These are phyloP conservation scores for Ustilago loliicola DNA, from an alignment of 1,284 basidiomycete genomes.

Conservation along the genomic window DNA sequence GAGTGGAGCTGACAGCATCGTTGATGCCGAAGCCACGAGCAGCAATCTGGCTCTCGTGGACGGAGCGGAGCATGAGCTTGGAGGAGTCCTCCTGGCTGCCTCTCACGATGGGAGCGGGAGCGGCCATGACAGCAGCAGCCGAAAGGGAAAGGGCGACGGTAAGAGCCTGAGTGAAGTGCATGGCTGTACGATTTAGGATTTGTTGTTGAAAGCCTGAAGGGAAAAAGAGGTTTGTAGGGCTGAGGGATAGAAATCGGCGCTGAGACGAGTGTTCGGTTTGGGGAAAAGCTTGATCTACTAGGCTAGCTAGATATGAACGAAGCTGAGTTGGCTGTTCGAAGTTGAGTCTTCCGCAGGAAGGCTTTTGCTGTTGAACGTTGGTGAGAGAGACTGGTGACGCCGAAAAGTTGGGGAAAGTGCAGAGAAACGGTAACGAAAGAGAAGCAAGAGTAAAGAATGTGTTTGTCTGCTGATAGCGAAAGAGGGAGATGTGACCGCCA, in stretches of 20 bases:
- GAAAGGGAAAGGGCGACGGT: constrained; percentile 53
- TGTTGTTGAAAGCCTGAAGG: background rate
- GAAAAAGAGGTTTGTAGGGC: constrained; percentile 8
- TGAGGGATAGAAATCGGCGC: background rate
- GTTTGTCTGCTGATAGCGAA: constrained; percentile 21
- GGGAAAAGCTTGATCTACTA: constrained; percentile 27
- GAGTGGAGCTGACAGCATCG: constrained; percentile 30
- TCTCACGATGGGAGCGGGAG: constrained; percentile 28
- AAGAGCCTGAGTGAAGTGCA: constrained; percentile 57
- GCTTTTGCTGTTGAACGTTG: constrained; percentile 9
- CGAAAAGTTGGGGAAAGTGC: constrained; percentile 6
- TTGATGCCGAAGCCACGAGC: constrained; percentile 24
- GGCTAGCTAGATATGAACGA: constrained; percentile 37
- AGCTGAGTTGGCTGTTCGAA: constrained; percentile 15
- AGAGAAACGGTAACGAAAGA: constrained; percentile 17
- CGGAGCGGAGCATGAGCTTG: constrained; percentile 31
- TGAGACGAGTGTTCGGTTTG: background rate
- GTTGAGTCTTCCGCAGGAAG: constrained; percentile 44
- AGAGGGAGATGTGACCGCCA: constrained; percentile 45
- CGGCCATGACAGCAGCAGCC: constrained; percentile 47
- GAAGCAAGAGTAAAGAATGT: constrained; percentile 7
- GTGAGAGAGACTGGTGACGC: background rate
- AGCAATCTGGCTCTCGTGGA: constrained; percentile 29
- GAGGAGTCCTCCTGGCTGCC: constrained; percentile 15
- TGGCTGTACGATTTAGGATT: constrained; percentile 14